Base-by-base conservation (phyloP, 495 filamentous ascomycete genomes). In the Pyrenopolyporus hunteri region DNA sequence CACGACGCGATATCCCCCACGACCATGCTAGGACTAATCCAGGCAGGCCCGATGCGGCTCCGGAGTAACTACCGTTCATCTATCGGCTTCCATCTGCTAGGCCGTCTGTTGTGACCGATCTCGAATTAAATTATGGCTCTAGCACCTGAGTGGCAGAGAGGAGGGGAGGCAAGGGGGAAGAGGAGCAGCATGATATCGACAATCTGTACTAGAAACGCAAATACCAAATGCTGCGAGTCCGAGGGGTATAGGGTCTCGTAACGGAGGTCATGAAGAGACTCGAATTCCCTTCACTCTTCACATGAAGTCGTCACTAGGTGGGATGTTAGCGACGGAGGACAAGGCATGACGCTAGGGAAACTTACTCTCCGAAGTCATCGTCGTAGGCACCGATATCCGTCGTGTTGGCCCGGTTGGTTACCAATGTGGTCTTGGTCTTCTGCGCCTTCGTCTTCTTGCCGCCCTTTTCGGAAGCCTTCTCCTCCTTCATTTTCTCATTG, bases 401-500 rank as follows among this genome's bases (percentile, higher is more conserved):
- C 50, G 77, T 84, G 5, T 82, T 80, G 63, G 92, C 87, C 35
- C 89, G 78, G 56, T 76, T 83, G 3, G 91, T 85, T 8, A 87
- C 86, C 26, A 99, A 79, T 13, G 84, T 86, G 33, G 89, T 82
- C 86, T 99, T 99, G 11, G 89, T 93, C 85, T 97, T 97, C 35
- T 89, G 89, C 7, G 90, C 90, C 82, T 97, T 97, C 57, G 79
- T 88, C 84, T 98, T 99, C 88, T 97, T 98, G 59, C 86, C 90
- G 19, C 90, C 89, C 82, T 97, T 98, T 63, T 97, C 93, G 2
- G 90, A 86, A 9, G 86, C 83, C 80, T 97, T 96, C 85, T 99
- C 95, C 76, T 97, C 94, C 80, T 91, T 95, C 91, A 97, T 90
- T 83, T 94, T 97, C 84, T 99, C 95, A 69, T 99, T 99, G 66